phyloP scores from a whole-genome alignment of 164 flowering plant genomes.

The Nymphaea colorata region DNA sequence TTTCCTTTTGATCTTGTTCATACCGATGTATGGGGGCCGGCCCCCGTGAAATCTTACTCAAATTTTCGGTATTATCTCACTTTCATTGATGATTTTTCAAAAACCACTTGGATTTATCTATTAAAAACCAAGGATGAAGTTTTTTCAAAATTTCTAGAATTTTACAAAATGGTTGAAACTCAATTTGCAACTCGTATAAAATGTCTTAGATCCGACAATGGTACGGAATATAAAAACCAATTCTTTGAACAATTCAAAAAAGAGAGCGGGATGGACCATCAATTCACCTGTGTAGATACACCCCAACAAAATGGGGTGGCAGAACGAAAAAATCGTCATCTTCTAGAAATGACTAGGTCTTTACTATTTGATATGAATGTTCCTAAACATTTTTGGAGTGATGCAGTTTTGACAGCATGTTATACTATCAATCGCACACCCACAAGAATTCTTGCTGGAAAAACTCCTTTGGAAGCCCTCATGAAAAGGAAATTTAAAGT shows the following conservation, averaged over 20 bases:
- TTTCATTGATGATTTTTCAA: neutral
- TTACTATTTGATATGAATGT: neutral
- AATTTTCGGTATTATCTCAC: neutral
- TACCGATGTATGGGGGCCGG: neutral
- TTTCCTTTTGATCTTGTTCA: neutral
- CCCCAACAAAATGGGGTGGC: conserved; percentile 3
- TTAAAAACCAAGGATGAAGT: neutral
- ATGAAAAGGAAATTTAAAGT: too few relatives aligned
- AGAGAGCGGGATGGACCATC: neutral
- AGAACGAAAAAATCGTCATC: conserved; percentile 1
- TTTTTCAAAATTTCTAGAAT: neutral
- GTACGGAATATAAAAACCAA: neutral
- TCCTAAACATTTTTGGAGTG: conserved; percentile 4
- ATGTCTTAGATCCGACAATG: neutral
- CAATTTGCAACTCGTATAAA: neutral
- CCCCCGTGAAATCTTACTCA: neutral
- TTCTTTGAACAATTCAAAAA: neutral
- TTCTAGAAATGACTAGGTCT: neutral
- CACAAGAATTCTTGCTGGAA: too few relatives aligned
- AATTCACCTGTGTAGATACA: neutral
- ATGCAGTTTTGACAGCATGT: neutral
- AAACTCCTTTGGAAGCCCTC: too few relatives aligned
- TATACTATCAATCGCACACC: too few relatives aligned
- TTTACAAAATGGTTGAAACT: neutral
- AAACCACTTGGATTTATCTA: neutral